Conservation (phyloP, 2,329 filamentous ascomycete genomes). For the Scedosporium apiospermum region DNA sequence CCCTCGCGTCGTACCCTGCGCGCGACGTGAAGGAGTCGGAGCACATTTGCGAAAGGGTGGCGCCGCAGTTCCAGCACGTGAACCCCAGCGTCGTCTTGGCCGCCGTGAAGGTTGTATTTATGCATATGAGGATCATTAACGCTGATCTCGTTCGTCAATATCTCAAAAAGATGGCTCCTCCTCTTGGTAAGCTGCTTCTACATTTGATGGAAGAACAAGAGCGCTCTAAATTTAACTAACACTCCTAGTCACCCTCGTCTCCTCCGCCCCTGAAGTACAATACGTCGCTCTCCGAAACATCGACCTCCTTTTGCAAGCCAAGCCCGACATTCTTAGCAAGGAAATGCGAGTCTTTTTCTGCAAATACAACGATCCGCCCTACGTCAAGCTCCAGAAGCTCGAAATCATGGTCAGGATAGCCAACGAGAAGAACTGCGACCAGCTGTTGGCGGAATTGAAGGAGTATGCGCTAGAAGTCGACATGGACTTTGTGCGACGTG, state of each 20-base stretch:
- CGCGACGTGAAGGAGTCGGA: constrained; percentile 91
- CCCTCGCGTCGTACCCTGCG: constrained; percentile 79
- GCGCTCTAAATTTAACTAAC: background rate
- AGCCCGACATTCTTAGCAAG: constrained; percentile 93
- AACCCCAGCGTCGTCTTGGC: constrained; percentile 94
- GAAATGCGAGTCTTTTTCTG: constrained; percentile 98
- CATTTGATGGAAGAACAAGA: too few species aligned
- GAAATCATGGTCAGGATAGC: constrained; percentile 99
- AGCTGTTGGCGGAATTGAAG: constrained; percentile 86
- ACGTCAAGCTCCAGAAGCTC: constrained; percentile 94
- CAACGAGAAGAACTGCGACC: constrained; percentile 93
- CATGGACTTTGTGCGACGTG: constrained; percentile 94
- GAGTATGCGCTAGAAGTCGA: constrained; percentile 97
- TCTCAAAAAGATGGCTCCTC: constrained; percentile 97
- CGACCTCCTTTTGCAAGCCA: constrained; percentile 87
- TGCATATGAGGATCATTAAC: constrained; percentile 83
- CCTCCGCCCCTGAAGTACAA: constrained; percentile 92
- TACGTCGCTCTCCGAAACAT: constrained; percentile 96
- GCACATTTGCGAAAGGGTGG: constrained; percentile 93
- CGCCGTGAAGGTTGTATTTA: constrained; percentile 96
- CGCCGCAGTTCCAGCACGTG: constrained; percentile 96
- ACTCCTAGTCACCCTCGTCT: constrained; percentile 74
- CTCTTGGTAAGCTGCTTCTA: constrained; percentile 54
- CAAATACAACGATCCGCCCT: constrained; percentile 98
- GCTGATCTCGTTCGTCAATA: constrained; percentile 74